Percentiles rank a stretch among this genome's conserved stretches.
phyloP scores from a whole-genome alignment of 2,329 filamentous ascomycete genomes.

The Aquanectria penicillioides region DNA sequence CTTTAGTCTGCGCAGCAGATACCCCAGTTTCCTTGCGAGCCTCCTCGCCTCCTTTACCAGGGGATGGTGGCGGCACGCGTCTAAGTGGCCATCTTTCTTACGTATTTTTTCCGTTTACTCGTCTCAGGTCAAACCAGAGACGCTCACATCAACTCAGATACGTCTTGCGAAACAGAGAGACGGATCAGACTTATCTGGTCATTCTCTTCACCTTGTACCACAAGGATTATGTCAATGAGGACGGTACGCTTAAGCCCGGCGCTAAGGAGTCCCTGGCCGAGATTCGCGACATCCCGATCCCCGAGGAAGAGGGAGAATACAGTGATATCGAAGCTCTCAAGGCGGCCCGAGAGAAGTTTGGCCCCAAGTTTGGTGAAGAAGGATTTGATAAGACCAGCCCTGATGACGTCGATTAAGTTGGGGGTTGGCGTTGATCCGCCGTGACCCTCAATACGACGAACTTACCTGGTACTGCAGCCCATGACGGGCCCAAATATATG shows the following conservation, averaged over 20 bases:
- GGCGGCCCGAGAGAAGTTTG: conserved; percentile 51
- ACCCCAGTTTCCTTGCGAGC: conserved; percentile 16
- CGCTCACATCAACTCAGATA: conserved; percentile 91
- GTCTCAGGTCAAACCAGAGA: conserved; percentile 50
- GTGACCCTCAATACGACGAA: not conserved
- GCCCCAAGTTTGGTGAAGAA: conserved; percentile 35
- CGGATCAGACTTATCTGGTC: conserved; percentile 80
- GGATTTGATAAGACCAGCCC: conserved; percentile 42
- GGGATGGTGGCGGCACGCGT: conserved; percentile 15
- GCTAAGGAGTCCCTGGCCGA: conserved; percentile 44
- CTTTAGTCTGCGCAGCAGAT: conserved; percentile 9
- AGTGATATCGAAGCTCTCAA: conserved; percentile 51
- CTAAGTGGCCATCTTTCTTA: conserved; percentile 33
- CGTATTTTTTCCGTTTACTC: conserved; percentile 34
- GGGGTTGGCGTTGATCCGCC: not conserved
- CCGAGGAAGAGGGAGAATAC: conserved; percentile 36
- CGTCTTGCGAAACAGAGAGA: conserved; percentile 83
- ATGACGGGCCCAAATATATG: not conserved
- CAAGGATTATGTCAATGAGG: conserved; percentile 70
- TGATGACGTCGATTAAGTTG: conserved; percentile 57
- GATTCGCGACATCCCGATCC: conserved; percentile 1
- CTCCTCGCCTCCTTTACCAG: not conserved
- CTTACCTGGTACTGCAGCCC: not conserved
- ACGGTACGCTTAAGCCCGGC: conserved; percentile 62
- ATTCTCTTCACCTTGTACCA: conserved; percentile 82